Evolutionary conservation across 139 green algal genomes (phyloP).

Genomic region (Asterochloris erici): DNA sequence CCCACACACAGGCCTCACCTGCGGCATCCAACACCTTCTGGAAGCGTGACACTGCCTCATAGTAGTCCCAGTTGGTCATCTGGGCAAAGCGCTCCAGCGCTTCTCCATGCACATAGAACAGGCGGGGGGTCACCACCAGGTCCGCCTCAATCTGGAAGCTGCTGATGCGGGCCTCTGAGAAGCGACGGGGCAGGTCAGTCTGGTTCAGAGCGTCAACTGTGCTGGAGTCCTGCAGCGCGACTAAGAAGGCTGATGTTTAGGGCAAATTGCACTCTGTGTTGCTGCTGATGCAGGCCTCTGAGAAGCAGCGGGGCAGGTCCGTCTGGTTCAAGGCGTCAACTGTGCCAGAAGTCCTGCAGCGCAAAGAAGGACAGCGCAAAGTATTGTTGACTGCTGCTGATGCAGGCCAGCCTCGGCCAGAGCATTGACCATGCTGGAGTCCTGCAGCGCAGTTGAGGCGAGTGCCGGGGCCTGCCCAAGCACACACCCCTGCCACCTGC

Average conservation of each 20-base stretch:
- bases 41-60: conserved; percentile 76
- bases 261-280: too few relatives aligned
- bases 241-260: too few relatives aligned
- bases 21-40: conserved; percentile 38
- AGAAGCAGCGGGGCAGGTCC: conserved; percentile 18
- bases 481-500: too few relatives aligned
- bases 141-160: conserved; percentile 66
- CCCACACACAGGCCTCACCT: background rate
- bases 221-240: conserved; percentile 20
- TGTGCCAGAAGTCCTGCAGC: conserved; percentile 28
- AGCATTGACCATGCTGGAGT: too few relatives aligned
- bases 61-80: conserved; percentile 97
- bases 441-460: too few relatives aligned
- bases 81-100: conserved; percentile 80
- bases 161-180: conserved; percentile 47
- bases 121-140: conserved; percentile 18
- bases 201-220: conserved; percentile 58
- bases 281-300: conserved; percentile 56
- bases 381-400: too few relatives aligned
- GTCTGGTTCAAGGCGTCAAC: conserved; percentile 57
- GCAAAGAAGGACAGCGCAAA: too few relatives aligned
- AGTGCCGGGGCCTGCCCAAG: too few relatives aligned
- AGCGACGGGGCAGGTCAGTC: conserved; percentile 27
- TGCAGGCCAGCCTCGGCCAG: too few relatives aligned
- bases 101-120: conserved; percentile 53